A percentile compares a stretch with the other conserved stretches of the same genome.
Evolutionary conservation across 257 asterid species (phyloP).

Genomic region (Fraxinus quadrangulata): DNA sequence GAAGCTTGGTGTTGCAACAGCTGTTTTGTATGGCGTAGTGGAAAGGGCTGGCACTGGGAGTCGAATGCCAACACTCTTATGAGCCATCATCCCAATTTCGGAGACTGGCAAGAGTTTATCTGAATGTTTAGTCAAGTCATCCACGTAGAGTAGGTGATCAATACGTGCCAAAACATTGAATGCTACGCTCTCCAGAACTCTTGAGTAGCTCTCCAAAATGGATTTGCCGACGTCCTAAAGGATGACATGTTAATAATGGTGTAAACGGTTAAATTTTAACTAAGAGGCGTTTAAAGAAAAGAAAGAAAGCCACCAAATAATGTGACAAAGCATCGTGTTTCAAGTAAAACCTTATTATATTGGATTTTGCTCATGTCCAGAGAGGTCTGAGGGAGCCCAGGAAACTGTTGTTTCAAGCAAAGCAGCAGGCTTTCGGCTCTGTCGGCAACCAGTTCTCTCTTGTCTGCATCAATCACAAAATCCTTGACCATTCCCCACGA

Average conservation of each 20-base stretch:
- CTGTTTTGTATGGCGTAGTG: constrained; percentile 46
- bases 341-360: constrained; percentile 59
- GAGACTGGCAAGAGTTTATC: constrained; percentile 59
- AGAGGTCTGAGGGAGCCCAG: constrained; percentile 82
- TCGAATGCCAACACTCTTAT: constrained; percentile 38
- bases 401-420: constrained; percentile 63
- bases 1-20: constrained; percentile 50
- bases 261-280: neutral
- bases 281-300: neutral
- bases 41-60: constrained; percentile 30
- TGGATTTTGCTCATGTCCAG: constrained; percentile 80
- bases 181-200: constrained; percentile 83
- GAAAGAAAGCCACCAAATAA: neutral
- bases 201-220: constrained; percentile 76
- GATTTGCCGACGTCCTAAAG: constrained; percentile 80
- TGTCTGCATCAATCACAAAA: constrained; percentile 61
- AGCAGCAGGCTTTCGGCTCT: constrained; percentile 75
- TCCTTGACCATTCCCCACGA: constrained; percentile 86
- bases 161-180: constrained; percentile 73
- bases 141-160: constrained; percentile 70
- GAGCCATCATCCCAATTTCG: constrained; percentile 51
- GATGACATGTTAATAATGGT: neutral
- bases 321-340: neutral
- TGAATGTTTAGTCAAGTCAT: constrained; percentile 73
- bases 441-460: constrained; percentile 55